Percentiles rank a stretch among this genome's conserved stretches.
phyloP scores from a whole-genome alignment of 169 alveolate genomes.

The Eimeria falciformis region DNA sequence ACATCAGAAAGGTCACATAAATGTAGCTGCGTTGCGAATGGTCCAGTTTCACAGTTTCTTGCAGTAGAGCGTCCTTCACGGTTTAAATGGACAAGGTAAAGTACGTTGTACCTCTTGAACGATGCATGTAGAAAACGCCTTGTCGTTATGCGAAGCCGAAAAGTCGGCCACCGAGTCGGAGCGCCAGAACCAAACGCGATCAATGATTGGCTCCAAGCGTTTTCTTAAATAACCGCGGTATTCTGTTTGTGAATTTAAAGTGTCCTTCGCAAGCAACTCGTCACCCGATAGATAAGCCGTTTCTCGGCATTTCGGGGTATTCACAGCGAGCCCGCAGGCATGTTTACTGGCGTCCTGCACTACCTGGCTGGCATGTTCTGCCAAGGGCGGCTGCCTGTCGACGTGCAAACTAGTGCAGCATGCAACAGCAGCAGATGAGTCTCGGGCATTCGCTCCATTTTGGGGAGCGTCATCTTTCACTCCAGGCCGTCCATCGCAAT shows the following conservation, averaged over 20 bases:
- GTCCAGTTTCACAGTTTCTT: no score
- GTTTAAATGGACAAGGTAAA: not conserved
- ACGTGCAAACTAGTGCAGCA: no score
- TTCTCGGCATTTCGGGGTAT: not conserved
- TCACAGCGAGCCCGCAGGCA: not conserved
- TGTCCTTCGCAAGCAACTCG: not conserved
- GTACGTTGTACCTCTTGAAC: not conserved
- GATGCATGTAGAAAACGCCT: slow-evolving; percentile 25
- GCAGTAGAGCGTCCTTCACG: no score
- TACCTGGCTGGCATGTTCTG: not conserved
- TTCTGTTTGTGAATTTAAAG: not conserved
- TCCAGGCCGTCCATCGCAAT: no score
- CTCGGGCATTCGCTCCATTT: no score
- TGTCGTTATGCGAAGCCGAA: slow-evolving; percentile 1
- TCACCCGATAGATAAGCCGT: not conserved
- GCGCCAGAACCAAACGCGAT: slow-evolving; percentile 50
- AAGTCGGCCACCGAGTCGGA: slow-evolving; percentile 43
- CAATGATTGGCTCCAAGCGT: slow-evolving; percentile 22
- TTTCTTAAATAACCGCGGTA: not conserved
- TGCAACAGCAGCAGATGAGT: no score
- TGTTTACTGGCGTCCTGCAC: not conserved
- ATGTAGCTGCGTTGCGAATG: not conserved
- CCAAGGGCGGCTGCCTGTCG: not conserved
- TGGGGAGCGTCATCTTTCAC: no score
- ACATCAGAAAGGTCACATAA: not conserved